These are phyloP conservation scores for Botrytis tulipae DNA, from an alignment of 2,329 filamentous ascomycete genomes.

Conservation along the genomic window DNA sequence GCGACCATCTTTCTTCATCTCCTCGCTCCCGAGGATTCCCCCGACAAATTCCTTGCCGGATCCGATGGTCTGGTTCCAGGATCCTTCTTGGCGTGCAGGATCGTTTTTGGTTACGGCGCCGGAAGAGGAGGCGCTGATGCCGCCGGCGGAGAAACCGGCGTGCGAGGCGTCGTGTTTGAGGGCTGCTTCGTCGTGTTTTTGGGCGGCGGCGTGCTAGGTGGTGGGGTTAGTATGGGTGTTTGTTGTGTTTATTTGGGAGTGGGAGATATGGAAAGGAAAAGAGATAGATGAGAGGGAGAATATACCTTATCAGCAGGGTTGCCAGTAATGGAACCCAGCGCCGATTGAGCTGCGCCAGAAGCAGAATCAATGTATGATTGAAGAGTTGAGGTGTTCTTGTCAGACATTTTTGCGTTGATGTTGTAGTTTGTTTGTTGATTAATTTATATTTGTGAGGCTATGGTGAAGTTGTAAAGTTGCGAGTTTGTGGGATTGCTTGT, in stretches of 20 bases:
- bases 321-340: slow-evolving; percentile 70
- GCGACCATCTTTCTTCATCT: slow-evolving; percentile 70
- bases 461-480: too few species aligned
- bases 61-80: slow-evolving; percentile 88
- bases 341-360: slow-evolving; percentile 69
- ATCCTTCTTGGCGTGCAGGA: slow-evolving; percentile 67
- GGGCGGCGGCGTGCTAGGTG: slow-evolving; percentile 33
- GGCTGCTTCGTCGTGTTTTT: slow-evolving; percentile 63
- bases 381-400: slow-evolving; percentile 66
- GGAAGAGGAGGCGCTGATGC: slow-evolving; percentile 64
- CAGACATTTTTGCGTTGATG: slow-evolving; percentile 44
- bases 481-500: not conserved
- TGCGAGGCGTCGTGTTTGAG: slow-evolving; percentile 73
- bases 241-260: slow-evolving; percentile 4
- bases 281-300: slow-evolving; percentile 36
- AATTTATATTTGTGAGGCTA: not conserved
- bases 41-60: slow-evolving; percentile 80
- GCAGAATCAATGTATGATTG: slow-evolving; percentile 75
- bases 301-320: slow-evolving; percentile 60
- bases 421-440: not conserved
- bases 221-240: slow-evolving; percentile 14
- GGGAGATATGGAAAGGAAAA: not conserved
- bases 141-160: slow-evolving; percentile 70
- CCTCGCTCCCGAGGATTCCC: slow-evolving; percentile 70
- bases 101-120: slow-evolving; percentile 72